Evolutionary conservation across 495 filamentous ascomycete genomes (phyloP), one percentile per base, ranked within the genome.

Genomic region (Lichenothelia convexa): DNA sequence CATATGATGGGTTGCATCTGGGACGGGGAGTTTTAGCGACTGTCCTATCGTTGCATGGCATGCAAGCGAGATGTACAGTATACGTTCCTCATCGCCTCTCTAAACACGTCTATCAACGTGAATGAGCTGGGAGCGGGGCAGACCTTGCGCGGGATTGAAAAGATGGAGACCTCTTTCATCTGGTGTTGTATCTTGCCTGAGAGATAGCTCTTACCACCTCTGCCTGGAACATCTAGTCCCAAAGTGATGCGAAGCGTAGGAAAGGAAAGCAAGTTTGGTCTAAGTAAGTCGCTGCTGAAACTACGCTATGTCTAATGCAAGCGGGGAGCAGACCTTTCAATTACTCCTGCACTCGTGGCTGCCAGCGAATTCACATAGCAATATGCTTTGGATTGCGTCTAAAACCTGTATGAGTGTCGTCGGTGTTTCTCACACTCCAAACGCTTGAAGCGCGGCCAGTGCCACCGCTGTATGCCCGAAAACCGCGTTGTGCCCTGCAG

Each of bases 371-470:
- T 7, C 7, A 8, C 8, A 7, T 7, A 27, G 7, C 24, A 27
- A 8, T 27, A 7, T 13, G 8, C 24, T 27, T 27, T 27, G 13
- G 13, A n/a, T n/a, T n/a, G n/a, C n/a, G n/a, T n/a, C n/a, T n/a
- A n/a, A n/a, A n/a, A n/a, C n/a, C n/a, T n/a, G n/a, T n/a, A n/a
- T n/a, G n/a, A n/a, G n/a, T n/a, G n/a, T n/a, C n/a, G n/a, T 27
- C 24, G 8, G 24, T 27, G 8, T 13, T 27, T 27, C 24, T 8
- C 8, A 7, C 24, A 13, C 43, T 42, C 63, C 68, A 45, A 84
- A 84, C 1, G 74, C 65, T 36, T 75, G 62, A 49, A 78, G 57
- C 11, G 77, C 67, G 2, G 78, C 76, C 8, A 78, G 48, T 7
- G 65, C 50, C 8, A 80, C 68, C 8, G 64, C 59, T 2, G 63